Conservation (phyloP, 1,284 basidiomycete genomes). For the Apiotrichum gamsii region DNA sequence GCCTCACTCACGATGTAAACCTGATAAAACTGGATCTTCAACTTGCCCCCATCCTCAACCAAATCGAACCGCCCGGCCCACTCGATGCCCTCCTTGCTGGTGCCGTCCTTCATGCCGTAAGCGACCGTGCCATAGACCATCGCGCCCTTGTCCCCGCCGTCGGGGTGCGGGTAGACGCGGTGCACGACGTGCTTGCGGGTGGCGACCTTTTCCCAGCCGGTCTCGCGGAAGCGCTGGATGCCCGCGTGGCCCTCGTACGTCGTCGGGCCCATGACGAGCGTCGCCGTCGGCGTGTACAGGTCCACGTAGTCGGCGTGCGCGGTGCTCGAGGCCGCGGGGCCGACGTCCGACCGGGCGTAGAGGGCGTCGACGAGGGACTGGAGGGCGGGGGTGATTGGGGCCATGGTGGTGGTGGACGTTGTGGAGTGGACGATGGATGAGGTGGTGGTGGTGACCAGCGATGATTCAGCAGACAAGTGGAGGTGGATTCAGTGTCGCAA, state of each 20-base stretch:
- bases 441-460: too few species aligned
- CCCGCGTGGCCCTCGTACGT: slow-evolving; percentile 20
- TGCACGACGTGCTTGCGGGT: slow-evolving; percentile 21
- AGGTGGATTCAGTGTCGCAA: too few species aligned
- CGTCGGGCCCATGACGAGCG: slow-evolving; percentile 27
- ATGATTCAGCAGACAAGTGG: too few species aligned
- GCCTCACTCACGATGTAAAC: slow-evolving; percentile 27
- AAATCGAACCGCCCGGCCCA: slow-evolving; percentile 23
- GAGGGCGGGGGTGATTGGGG: slow-evolving; percentile 5
- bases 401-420: slow-evolving; percentile 13
- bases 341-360: slow-evolving; percentile 24
- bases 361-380: slow-evolving; percentile 21
- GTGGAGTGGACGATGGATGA: too few species aligned
- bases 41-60: slow-evolving; percentile 6
- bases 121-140: slow-evolving; percentile 28
- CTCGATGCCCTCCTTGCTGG: slow-evolving; percentile 16
- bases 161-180: slow-evolving; percentile 16
- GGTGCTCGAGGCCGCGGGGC: slow-evolving; percentile 1
- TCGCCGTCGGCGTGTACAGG: slow-evolving; percentile 18
- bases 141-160: slow-evolving; percentile 11
- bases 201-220: slow-evolving; percentile 27
- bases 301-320: slow-evolving; percentile 23
- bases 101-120: slow-evolving; percentile 29
- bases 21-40: slow-evolving; percentile 30
- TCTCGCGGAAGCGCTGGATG: slow-evolving; percentile 18